These are phyloP conservation scores for Biscogniauxia mediterranea DNA, from an alignment of 2,329 filamentous ascomycete species.

Conservation along the genomic window DNA sequence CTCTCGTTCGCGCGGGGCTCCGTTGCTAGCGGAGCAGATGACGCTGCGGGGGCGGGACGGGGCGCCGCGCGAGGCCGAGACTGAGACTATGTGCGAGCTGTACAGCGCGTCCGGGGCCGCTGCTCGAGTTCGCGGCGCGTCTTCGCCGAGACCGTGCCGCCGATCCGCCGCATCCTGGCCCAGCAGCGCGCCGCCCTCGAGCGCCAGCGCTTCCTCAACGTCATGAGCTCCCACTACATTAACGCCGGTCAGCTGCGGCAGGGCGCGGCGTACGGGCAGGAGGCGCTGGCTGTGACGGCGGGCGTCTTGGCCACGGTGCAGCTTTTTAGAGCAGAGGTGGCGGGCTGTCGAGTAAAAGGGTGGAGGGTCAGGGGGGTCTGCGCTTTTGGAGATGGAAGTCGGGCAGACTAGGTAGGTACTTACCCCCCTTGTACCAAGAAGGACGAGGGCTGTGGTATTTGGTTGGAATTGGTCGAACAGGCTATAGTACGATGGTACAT, in stretches of 20 bases:
- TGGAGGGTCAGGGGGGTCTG: not conserved
- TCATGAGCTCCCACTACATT: conserved; percentile 27
- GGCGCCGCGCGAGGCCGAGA: not conserved
- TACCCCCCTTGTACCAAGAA: too few relatives aligned
- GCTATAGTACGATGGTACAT: too few relatives aligned
- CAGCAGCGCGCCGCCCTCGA: conserved; percentile 25
- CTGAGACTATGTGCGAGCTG: conserved; percentile 36
- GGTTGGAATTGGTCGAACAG: too few relatives aligned
- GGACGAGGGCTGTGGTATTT: too few relatives aligned
- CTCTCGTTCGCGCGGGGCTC: conserved; percentile 30
- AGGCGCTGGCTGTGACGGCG: conserved; percentile 24
- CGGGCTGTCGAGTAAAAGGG: conserved; percentile 33
- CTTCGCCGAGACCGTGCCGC: conserved; percentile 31
- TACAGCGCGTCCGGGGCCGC: too few relatives aligned
- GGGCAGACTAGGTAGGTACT: too few relatives aligned
- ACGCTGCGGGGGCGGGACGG: conserved; percentile 27
- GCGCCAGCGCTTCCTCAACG: conserved; percentile 27
- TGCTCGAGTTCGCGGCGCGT: conserved; percentile 33
- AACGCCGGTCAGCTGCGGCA: conserved; percentile 23
- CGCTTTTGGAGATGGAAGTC: too few relatives aligned
- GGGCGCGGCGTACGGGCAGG: conserved; percentile 32
- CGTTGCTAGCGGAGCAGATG: conserved; percentile 31
- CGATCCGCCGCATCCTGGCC: conserved; percentile 27
- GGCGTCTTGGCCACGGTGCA: conserved; percentile 21
- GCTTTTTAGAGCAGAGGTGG: conserved; percentile 35